Evolutionary conservation across 768 basidiomycete species (phyloP), one percentile per base, ranked within the genome.

Genomic region (Phanerochaete sordida): DNA sequence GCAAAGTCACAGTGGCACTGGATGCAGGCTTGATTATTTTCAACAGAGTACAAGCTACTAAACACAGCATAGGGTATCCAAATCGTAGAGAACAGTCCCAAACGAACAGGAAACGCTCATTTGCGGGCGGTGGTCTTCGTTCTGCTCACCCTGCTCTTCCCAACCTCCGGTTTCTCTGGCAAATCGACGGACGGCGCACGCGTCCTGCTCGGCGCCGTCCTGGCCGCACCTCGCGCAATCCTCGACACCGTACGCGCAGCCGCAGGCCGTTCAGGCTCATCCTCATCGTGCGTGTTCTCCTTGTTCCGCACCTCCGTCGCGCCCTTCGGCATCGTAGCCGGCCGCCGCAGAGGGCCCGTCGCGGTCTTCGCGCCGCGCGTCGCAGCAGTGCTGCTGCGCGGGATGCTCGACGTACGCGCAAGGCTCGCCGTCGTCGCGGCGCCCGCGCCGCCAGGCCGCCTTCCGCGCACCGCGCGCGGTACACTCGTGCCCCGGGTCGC

Each of bases 251-350:
- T 6, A 15, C 53, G n/a, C 23, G 53, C 37, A 12, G 52, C 45
- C 9, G 33, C 33, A 7, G 61, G 23, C 1, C 48, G 27, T 31
- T 62, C 28, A 13, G 56, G 39, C 19, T 35, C 56, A 7, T 60
- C 59, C 2, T 51, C 61, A 59, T 62, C 27, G 63, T 65, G 73
- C 15, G 73, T 74, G 64, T 74, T 74, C 67, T 73, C 73, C 64
- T 74, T 74, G 52, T 69, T 68, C 33, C 62, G 64, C 30, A 60
- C 60, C 2, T 50, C 53, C 15, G 65, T 51, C 3, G 65, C 1
- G 58, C 54, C 24, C 23, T 21, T 21, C 28, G 19, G 11, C 46
- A 31, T 45, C 31, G 43, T 23, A 27, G 56, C 52, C 21, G 62
- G 23, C 39, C 39, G 21, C 33, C 27, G 54, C 23, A 57, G n/a